Evolutionary conservation across 2,329 filamentous ascomycete species (phyloP).

Genomic region (Alternaria hordeiaustralica): DNA sequence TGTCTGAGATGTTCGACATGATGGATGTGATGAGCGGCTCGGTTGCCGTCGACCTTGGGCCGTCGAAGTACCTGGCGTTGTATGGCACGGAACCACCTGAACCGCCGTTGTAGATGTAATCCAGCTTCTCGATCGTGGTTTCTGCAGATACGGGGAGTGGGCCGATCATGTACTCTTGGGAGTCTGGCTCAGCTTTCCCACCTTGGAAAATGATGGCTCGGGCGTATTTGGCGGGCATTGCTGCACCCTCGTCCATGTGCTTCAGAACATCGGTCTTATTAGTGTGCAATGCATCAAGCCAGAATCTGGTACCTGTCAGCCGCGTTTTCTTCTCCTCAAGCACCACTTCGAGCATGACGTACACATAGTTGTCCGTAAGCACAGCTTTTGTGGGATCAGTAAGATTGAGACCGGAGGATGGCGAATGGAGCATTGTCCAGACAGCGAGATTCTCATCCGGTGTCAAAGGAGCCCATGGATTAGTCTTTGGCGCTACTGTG

Average conservation of each 20-base stretch:
- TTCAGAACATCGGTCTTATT: slow-evolving; percentile 58
- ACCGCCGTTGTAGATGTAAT: slow-evolving; percentile 46
- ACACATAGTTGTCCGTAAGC: slow-evolving; percentile 55
- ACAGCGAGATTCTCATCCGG: slow-evolving; percentile 53
- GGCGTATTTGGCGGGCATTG: slow-evolving; percentile 53
- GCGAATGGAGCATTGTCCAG: slow-evolving; percentile 53
- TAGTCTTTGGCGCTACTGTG: slow-evolving; percentile 47
- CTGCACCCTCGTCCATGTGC: slow-evolving; percentile 51
- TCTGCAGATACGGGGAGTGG: slow-evolving; percentile 54
- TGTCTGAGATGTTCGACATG: slow-evolving; percentile 56
- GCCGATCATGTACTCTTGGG: slow-evolving; percentile 56
- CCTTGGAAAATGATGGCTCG: slow-evolving; percentile 57
- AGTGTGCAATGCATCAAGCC: slow-evolving; percentile 56
- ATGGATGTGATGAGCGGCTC: slow-evolving; percentile 48
- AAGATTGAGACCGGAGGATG: slow-evolving; percentile 54
- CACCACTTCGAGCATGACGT: not conserved
- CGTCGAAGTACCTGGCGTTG: slow-evolving; percentile 35
- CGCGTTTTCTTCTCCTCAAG: not conserved
- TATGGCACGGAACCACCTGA: slow-evolving; percentile 39
- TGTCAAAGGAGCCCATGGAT: slow-evolving; percentile 53
- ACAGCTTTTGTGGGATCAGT: slow-evolving; percentile 49
- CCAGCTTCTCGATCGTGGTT: slow-evolving; percentile 34
- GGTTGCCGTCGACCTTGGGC: slow-evolving; percentile 30
- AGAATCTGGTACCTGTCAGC: slow-evolving; percentile 32
- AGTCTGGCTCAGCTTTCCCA: slow-evolving; percentile 52